Evolutionary conservation across 129 eudicot genomes (phyloP), one percentile per base, ranked within the genome.

Genomic region (Oenanthe sinensis): DNA sequence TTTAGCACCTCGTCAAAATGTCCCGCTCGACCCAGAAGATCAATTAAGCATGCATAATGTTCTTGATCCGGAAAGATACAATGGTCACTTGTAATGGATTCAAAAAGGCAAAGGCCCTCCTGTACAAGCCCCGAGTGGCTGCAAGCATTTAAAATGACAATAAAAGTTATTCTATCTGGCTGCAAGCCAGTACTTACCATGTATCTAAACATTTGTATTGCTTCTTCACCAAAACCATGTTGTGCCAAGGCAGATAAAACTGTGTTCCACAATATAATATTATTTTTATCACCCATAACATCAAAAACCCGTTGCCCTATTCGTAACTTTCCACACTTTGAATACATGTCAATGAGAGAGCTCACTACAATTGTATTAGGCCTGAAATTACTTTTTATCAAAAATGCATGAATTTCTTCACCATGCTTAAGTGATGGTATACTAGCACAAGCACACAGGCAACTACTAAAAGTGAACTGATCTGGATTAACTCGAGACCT

Each of bases 11-110:
- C 91, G 47, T 82, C 83, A 62, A 91, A 90, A 71, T 68, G 45
- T 55, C 98, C 96, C 15, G 96, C 85, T 83, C 93, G 86, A 19
- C 97, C 96, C 79, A 91, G 84, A 54, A 94, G 89, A 85, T 90
- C 96, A 26, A 90, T 81, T 71, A 94, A 83, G 85, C 97, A 91
- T 10, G 98, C 89, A 75, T 89, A 94, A 83, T 94, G 98, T 79
- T 90, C 97, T 80, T 83, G 89, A 85, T 86, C 88, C 36, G 89
- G 96, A 80, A 44, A 17, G 15, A 87, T 79, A 11, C 76, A 58
- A 73, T 87, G 83, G 81, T 82, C 81, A 52, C 33, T 50, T 46
- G 74, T 74, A 86, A 85, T 83, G 14, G 79, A 87, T 60, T 87
- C 82, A 46, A 95, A 88, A 54, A 81, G 62, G 20, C 33, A 47